A percentile compares a stretch with the other conserved stretches of the same genome.
Evolutionary conservation across 805 yeast species (phyloP).

Genomic region (Candida ascalaphidarum): DNA sequence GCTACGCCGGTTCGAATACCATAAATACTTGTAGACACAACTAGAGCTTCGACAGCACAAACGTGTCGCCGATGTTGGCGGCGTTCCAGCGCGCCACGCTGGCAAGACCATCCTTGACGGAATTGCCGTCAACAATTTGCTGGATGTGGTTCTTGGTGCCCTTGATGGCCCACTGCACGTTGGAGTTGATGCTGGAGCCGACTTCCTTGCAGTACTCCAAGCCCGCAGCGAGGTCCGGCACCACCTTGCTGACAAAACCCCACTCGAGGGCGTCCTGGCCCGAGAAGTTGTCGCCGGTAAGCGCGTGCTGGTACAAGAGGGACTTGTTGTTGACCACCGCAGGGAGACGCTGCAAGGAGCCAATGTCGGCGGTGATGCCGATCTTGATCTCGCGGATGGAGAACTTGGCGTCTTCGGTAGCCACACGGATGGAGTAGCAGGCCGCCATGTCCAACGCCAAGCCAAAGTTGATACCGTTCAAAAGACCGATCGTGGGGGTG

Average conservation of each 20-base stretch:
- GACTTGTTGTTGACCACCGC: constrained; percentile 44
- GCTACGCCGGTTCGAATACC: background rate
- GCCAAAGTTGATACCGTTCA: constrained; percentile 61
- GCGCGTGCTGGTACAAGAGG: constrained; percentile 49
- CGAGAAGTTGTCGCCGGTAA: constrained; percentile 51
- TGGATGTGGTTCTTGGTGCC: constrained; percentile 57
- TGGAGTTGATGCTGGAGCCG: constrained; percentile 38
- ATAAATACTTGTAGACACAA: constrained; percentile 1
- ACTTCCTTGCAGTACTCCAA: constrained; percentile 38
- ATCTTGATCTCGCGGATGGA: constrained; percentile 63
- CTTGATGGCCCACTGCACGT: constrained; percentile 50
- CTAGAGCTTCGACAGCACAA: constrained; percentile 4
- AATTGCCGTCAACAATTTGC: constrained; percentile 22
- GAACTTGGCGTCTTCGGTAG: constrained; percentile 42
- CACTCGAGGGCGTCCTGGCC: constrained; percentile 45
- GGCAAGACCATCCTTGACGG: constrained; percentile 38
- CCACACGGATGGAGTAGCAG: constrained; percentile 50
- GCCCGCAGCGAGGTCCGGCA: constrained; percentile 40
- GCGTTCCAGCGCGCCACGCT: constrained; percentile 50
- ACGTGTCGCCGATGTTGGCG: constrained; percentile 14
- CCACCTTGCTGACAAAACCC: constrained; percentile 46
- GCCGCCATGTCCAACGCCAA: constrained; percentile 61
- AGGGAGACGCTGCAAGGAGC: constrained; percentile 64
- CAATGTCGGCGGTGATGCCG: constrained; percentile 76
- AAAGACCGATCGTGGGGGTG: constrained; percentile 58